Conservation (phyloP, 306 rosid genomes). For the Crataegus laevigata region DNA sequence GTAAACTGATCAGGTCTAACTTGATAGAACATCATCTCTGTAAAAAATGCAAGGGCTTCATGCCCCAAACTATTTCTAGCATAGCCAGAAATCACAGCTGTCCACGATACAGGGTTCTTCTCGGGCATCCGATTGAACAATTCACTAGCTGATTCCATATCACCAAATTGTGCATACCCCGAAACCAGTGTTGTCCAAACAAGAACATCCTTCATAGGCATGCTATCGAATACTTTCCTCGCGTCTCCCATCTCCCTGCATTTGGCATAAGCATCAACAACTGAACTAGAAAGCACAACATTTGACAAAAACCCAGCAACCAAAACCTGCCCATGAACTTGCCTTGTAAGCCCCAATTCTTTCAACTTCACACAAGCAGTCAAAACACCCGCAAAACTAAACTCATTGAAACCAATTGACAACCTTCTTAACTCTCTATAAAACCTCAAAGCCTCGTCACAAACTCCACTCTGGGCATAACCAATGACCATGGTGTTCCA, state of each 20-base stretch:
- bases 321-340: constrained; percentile 77
- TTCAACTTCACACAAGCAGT: constrained; percentile 57
- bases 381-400: constrained; percentile 68
- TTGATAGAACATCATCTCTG: constrained; percentile 42
- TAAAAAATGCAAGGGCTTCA: constrained; percentile 60
- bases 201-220: constrained; percentile 55
- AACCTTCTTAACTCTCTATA: constrained; percentile 48
- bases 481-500: constrained; percentile 83
- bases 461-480: constrained; percentile 43
- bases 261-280: constrained; percentile 70
- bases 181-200: constrained; percentile 72
- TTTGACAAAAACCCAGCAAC: constrained; percentile 58
- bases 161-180: constrained; percentile 55
- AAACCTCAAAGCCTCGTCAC: constrained; percentile 54
- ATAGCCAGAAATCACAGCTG: constrained; percentile 62
- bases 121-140: constrained; percentile 62
- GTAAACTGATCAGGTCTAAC: constrained; percentile 76
- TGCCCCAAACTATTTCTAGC: constrained; percentile 57
- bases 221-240: constrained; percentile 51
- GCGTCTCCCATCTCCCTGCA: constrained; percentile 60
- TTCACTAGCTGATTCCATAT: constrained; percentile 55
- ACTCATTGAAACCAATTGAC: constrained; percentile 53
- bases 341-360: constrained; percentile 51
- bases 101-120: constrained; percentile 70
- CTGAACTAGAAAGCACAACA: constrained; percentile 58